Base-by-base conservation (phyloP, 352 stramenopile species). In the Phytophthora syringae region DNA sequence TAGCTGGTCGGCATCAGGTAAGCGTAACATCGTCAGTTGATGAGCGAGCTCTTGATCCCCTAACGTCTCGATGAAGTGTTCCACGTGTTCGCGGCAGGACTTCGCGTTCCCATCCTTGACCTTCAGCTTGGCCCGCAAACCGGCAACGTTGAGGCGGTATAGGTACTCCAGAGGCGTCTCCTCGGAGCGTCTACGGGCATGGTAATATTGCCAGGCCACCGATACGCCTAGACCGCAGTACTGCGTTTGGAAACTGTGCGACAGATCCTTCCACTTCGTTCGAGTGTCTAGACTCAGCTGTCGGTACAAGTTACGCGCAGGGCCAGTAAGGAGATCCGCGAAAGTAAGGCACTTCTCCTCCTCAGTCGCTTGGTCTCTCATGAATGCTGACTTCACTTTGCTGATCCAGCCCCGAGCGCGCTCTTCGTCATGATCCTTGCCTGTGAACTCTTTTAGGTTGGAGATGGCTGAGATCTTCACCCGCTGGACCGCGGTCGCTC, bases 41-140 rank as follows among this genome's bases (percentile, higher is more conserved):
- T 61, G 40, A 0, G 45, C 60, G 7, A 59, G 21, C 2, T 69
- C 60, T 1, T 13, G 36, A 32, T 62, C 60, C 16, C 50, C 45
- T 1, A 68, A 18, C 2, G 60, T 68, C 21, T 64, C 53, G 37
- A 70, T 50, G 43, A 59, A 65, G 25, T 65, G 49, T 9, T 64
- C 40, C 6, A 64, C 53, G 16, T 61, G 62, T 13, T 69, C 60
- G 2, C 37, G 60, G 5, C 52, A 37, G 5, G 5, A 13, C 5
- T 36, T 28, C 5, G 52, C 1, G 13, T 18, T 1, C 9, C 52
- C 51, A n/a, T 52, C 43, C 16, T 57, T 54, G 30, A 61, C n/a
- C 15, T 39, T 5, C 0, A 68, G 30, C 16, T 36, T 36, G 7
- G 60, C 60, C 3, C 60, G 60, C 2, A 68, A 16, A 2, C 22